A percentile compares a stretch with the other conserved stretches of the same genome.
Evolutionary conservation across 2,329 filamentous ascomycete genomes (phyloP).

Genomic region (Trichoderma afroharzianum): DNA sequence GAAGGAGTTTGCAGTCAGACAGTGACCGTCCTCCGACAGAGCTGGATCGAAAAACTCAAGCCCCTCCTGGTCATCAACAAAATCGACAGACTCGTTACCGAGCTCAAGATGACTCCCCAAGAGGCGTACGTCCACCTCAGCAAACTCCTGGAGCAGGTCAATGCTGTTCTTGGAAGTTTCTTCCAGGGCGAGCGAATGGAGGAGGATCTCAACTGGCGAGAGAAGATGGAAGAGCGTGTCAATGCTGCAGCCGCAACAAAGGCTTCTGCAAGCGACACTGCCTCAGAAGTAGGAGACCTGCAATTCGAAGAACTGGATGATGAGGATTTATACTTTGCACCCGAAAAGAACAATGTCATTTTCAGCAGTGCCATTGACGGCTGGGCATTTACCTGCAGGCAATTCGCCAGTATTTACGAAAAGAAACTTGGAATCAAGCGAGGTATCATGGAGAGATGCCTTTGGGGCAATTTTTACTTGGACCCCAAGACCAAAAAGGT

Average conservation of each 20-base stretch:
- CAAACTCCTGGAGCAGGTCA: conserved; percentile 91
- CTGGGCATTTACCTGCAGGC: conserved; percentile 97
- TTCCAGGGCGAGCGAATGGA: conserved; percentile 99
- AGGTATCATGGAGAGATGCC: conserved; percentile 79
- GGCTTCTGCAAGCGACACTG: conserved; percentile 47
- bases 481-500: conserved; percentile 97
- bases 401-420: conserved; percentile 91
- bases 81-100: conserved; percentile 90
- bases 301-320: conserved; percentile 90
- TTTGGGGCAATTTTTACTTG: conserved; percentile 96
- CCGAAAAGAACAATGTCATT: conserved; percentile 98
- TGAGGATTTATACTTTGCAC: conserved; percentile 95
- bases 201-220: conserved; percentile 93
- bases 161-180: conserved; percentile 94
- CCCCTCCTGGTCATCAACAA: conserved; percentile 97
- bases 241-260: conserved; percentile 66
- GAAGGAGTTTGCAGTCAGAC: conserved; percentile 99
- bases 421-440: conserved; percentile 96
- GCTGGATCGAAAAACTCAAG: conserved; percentile 93
- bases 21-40: conserved; percentile 90
- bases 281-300: conserved; percentile 48
- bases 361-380: conserved; percentile 97
- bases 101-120: conserved; percentile 85
- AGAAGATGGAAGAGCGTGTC: conserved; percentile 82
- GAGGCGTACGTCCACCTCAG: conserved; percentile 89